Evolutionary conservation across 331 rosid genomes (phyloP).

Genomic region (Saraca asoca): DNA sequence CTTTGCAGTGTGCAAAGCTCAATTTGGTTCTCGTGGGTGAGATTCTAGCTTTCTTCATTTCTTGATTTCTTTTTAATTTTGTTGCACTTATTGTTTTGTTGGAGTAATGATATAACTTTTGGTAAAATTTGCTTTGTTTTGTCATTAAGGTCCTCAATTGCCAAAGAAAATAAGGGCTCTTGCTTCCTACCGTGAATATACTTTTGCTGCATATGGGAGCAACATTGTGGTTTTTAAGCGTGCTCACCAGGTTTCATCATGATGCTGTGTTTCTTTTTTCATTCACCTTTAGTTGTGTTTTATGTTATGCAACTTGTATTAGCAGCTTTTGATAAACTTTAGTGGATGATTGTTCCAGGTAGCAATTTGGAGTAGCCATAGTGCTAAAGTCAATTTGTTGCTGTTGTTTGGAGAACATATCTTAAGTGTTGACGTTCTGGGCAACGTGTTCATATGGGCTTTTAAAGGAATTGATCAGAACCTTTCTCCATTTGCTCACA

Average conservation of each 20-base stretch:
- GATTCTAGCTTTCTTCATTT: not conserved
- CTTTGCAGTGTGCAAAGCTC: conserved; percentile 83
- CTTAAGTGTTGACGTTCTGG: conserved; percentile 62
- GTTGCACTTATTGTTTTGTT: not conserved
- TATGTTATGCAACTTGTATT: not conserved
- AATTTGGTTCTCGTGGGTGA: conserved; percentile 70
- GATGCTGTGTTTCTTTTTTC: not conserved
- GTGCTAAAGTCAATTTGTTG: conserved; percentile 63
- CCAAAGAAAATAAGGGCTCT: conserved; percentile 88
- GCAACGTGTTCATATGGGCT: conserved; percentile 75
- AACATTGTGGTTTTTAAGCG: conserved; percentile 76
- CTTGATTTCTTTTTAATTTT: not conserved
- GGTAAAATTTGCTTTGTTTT: not conserved
- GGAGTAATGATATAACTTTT: not conserved
- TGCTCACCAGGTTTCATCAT: conserved; percentile 67
- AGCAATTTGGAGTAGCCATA: conserved; percentile 77
- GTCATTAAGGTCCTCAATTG: conserved; percentile 68
- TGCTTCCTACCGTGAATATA: conserved; percentile 77
- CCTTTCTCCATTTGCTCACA: conserved; percentile 58
- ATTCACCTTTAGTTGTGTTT: not conserved
- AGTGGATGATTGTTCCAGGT: conserved; percentile 47
- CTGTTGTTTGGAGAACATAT: conserved; percentile 82
- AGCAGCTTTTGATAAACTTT: conserved; percentile 5
- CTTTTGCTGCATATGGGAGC: conserved; percentile 74
- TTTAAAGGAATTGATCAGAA: conserved; percentile 67